A percentile compares a stretch with the other conserved stretches of the same genome.
Conservation (phyloP, 768 basidiomycete genomes). For the Daedaleopsis sinensis region DNA sequence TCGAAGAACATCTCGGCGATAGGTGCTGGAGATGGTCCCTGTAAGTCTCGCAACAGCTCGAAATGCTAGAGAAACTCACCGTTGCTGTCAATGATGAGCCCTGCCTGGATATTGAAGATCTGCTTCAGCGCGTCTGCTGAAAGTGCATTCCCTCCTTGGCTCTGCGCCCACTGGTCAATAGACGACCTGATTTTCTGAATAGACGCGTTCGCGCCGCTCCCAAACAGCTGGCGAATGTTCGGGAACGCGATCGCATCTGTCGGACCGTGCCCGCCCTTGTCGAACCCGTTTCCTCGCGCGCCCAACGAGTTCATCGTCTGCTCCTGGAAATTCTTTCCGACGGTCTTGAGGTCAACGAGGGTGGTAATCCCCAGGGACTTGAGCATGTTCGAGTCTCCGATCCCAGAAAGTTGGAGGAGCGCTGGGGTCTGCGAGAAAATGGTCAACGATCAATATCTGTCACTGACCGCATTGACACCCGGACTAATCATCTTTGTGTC, state of each 20-base stretch:
- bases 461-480: too few relatives aligned
- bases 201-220: constrained; percentile 30
- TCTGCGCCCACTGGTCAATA: constrained; percentile 44
- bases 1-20: constrained; percentile 52
- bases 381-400: constrained; percentile 53
- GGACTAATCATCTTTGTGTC: too few relatives aligned
- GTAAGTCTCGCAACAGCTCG: too few relatives aligned
- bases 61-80: constrained; percentile 27
- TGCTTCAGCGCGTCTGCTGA: constrained; percentile 43
- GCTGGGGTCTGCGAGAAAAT: constrained; percentile 34
- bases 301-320: constrained; percentile 32
- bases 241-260: constrained; percentile 54
- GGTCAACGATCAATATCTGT: background rate
- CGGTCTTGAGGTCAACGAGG: constrained; percentile 48
- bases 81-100: constrained; percentile 49
- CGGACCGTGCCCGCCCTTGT: constrained; percentile 11
- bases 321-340: constrained; percentile 62
- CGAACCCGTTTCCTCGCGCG: constrained; percentile 11
- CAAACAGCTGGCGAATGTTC: constrained; percentile 52
- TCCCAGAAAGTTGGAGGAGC: constrained; percentile 56
- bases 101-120: constrained; percentile 48
- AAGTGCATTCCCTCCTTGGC: constrained; percentile 44
- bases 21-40: constrained; percentile 39
- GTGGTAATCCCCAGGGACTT: constrained; percentile 48
- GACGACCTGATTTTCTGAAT: constrained; percentile 40